These are phyloP conservation scores for Boletus edulis DNA, from an alignment of 768 basidiomycete species.

Conservation along the genomic window DNA sequence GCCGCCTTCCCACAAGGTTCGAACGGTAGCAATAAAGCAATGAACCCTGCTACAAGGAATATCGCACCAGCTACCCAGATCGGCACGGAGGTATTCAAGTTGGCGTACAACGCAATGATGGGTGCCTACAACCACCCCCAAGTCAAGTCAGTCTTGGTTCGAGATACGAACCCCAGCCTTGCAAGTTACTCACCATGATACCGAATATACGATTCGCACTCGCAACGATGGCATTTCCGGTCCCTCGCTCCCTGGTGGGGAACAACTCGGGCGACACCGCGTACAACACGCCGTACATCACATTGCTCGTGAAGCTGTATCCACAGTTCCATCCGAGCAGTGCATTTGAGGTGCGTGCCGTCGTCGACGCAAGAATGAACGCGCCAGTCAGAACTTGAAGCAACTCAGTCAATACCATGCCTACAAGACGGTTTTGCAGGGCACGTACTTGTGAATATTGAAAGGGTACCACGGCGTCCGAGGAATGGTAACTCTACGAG, in stretches of 20 bases:
- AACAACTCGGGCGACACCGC: slow-evolving; percentile 49
- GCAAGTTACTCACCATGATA: slow-evolving; percentile 43
- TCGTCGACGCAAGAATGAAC: slow-evolving; percentile 58
- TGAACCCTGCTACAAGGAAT: slow-evolving; percentile 48
- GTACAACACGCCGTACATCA: slow-evolving; percentile 53
- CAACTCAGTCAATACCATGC: not conserved
- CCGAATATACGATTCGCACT: slow-evolving; percentile 57
- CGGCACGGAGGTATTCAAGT: slow-evolving; percentile 47
- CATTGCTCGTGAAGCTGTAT: slow-evolving; percentile 54
- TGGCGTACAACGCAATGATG: slow-evolving; percentile 49
- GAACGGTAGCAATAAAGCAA: slow-evolving; percentile 52
- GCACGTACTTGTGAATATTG: slow-evolving; percentile 45
- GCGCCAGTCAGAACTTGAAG: slow-evolving; percentile 47
- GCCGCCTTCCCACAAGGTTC: slow-evolving; percentile 58
- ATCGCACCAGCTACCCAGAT: slow-evolving; percentile 54
- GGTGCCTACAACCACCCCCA: slow-evolving; percentile 35
- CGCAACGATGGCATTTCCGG: slow-evolving; percentile 53
- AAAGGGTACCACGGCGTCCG: slow-evolving; percentile 53
- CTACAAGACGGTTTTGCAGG: not conserved
- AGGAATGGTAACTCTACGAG: slow-evolving; percentile 49
- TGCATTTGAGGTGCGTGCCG: slow-evolving; percentile 49
- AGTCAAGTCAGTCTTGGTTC: not conserved
- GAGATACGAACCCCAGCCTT: not conserved
- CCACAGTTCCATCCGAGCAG: slow-evolving; percentile 60
- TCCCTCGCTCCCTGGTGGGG: slow-evolving; percentile 53